Evolutionary conservation across 2,329 filamentous ascomycete genomes (phyloP), one percentile per base, ranked within the genome.

Genomic region (Escovopsis sp.): DNA sequence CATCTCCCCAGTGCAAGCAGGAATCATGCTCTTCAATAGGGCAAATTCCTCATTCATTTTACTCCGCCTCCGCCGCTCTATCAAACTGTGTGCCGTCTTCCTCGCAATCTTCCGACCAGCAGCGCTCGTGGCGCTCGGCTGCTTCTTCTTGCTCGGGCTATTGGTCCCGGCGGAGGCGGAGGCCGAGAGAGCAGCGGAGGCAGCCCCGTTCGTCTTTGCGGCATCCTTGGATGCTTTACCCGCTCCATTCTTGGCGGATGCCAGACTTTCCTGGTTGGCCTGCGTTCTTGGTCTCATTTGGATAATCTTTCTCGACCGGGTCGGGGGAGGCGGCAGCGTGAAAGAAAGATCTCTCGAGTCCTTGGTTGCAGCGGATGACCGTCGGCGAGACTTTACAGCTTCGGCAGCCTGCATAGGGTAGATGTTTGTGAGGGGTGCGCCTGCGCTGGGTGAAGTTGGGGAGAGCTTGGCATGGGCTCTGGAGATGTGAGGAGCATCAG

Each of bases 1-100:
- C 91, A 96, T 96, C 56, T 96, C 89, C 6, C 87, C 88, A n/a
- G 75, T 78, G 60, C 91, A 96, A 2, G 91, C 89, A 1, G 91
- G 91, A 44, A 96, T 93, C 84, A 98, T 87, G 53, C 82, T 76
- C 64, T 96, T 96, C 50, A 96, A 66, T 12, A 93, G 82, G 2
- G 79, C 83, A 65, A 96, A 96, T 64, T 96, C 91, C 59, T 96
- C 89, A 53, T 98, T 96, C 89, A 96, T 98, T 68, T 96, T 98
- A 11, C 85, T 94, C 48, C 91, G 72, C 53, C 91, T 69, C 45
- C 89, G 69, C 38, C 91, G 72, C 65, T 98, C 91, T 52, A 96
- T 98, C 50, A 96, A 65, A 55, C 87, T 95, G 57, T 98, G 91
- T 10, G 91, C 91, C 2, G 89, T 96, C 66, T 95, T 96, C 50